Base-by-base conservation (phyloP, 768 basidiomycete genomes). In the Russula vinacea region DNA sequence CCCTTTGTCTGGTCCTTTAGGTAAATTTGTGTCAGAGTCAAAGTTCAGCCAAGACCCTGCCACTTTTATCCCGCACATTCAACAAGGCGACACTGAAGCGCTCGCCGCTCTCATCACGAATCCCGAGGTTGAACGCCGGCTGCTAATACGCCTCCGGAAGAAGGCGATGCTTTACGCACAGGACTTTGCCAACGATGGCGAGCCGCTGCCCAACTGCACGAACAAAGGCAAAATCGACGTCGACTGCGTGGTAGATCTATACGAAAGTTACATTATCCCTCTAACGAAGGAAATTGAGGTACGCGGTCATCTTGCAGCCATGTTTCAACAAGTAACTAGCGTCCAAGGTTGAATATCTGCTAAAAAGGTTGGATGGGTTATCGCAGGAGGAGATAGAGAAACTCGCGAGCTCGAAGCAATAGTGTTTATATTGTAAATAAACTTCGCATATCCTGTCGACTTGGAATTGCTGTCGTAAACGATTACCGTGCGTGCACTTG, bases 281-380 rank as follows among this genome's bases (percentile, higher is more conserved):
- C 74, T 99, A 68, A 99, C 97, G 0, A 98, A 96, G 75, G 94
- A 97, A 72, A 92, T 99, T 62, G 97, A 99, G 92, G 96, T 96
- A 73, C 53, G 77, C 70, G 16, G 26, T 26, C 62, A 29, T 10
- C 2, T 62, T 32, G 49, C 17, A 5, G n/a, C 9, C 22, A 4
- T 16, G 26, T 17, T 50, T 61, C 58, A 24, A 26, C 5, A 37
- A 45, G 13, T 62, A 35, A 60, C 17, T 16, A 29, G 24, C 49
- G 64, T 42, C 14, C 40, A 70, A 98, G 95, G 92, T 98, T 44
- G 94, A 98, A 57, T 99, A 99, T 75, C 83, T 99, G n/a, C 76
- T 98, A 9, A 86, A 84, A 66, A 83, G 97, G 60, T 78, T 99
- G 59, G 89, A 97, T 45, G 96, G 92, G 1, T 75, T 98, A 54